Evolutionary conservation across 768 basidiomycete species (phyloP).

Genomic region (Asterophora parasitica): DNA sequence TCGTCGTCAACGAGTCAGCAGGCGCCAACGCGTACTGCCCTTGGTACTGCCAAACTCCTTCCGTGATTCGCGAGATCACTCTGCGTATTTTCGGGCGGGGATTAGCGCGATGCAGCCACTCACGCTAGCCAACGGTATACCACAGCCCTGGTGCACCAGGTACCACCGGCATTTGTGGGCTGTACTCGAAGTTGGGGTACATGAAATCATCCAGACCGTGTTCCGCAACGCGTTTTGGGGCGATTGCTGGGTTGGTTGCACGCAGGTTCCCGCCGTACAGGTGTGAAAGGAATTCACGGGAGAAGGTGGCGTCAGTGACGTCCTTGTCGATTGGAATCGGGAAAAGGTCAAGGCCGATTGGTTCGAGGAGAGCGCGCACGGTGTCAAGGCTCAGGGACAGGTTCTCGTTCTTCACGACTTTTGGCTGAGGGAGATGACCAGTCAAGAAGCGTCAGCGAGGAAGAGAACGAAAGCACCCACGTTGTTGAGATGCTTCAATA

Average conservation of each 20-base stretch:
- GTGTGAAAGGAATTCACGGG: constrained; percentile 25
- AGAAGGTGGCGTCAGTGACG: constrained; percentile 23
- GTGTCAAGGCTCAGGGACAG: constrained; percentile 4
- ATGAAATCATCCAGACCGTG: constrained; percentile 31
- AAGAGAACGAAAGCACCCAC: not conserved
- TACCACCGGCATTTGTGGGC: constrained; percentile 31
- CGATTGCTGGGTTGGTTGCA: constrained; percentile 22
- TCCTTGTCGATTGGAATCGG: constrained; percentile 21
- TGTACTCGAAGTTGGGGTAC: constrained; percentile 26
- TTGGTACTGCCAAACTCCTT: constrained; percentile 15
- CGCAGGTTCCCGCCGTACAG: constrained; percentile 32
- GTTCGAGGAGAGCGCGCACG: constrained; percentile 10
- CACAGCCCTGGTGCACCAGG: constrained; percentile 32
- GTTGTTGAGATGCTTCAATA: constrained; percentile 1
- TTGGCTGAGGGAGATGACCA: constrained; percentile 9
- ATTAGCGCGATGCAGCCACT: not conserved
- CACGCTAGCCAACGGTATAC: constrained; percentile 14
- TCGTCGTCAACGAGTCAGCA: constrained; percentile 10
- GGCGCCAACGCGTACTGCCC: constrained; percentile 13
- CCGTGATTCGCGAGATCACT: constrained; percentile 1
- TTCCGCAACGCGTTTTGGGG: constrained; percentile 10
- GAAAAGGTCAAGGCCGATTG: constrained; percentile 21
- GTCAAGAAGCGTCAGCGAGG: not conserved
- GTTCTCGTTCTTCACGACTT: constrained; percentile 17
- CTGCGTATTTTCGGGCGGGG: constrained; percentile 1